These are phyloP conservation scores for Pythium folliculosum DNA, from an alignment of 352 stramenopile genomes.

Conservation along the genomic window DNA sequence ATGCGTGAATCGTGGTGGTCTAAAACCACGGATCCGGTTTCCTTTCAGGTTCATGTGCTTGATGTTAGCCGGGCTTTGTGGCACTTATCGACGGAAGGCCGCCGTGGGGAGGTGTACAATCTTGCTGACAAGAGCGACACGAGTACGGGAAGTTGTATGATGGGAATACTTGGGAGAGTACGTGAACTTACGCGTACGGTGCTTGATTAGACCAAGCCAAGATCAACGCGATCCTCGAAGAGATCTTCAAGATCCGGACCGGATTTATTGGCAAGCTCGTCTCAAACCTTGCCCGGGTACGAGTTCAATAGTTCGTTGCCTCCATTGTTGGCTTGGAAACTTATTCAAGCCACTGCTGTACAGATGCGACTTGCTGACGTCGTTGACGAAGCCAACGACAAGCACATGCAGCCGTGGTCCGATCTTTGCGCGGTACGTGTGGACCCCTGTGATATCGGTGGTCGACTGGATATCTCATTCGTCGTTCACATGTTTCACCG, in stretches of 20 bases:
- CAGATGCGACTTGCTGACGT: conserved; percentile 74
- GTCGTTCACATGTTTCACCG: conserved; percentile 1
- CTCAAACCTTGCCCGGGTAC: conserved; percentile 73
- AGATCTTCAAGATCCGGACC: conserved; percentile 82
- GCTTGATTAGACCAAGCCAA: conserved; percentile 63
- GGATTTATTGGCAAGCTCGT: conserved; percentile 87
- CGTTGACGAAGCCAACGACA: conserved; percentile 89
- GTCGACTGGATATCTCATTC: not conserved
- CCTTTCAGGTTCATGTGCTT: conserved; percentile 66
- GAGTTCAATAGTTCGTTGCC: not conserved
- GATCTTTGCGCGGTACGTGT: conserved; percentile 69
- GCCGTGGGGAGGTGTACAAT: conserved; percentile 75
- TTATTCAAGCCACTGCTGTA: not conserved
- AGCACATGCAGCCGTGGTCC: conserved; percentile 89
- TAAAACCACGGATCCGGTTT: not conserved
- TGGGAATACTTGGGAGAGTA: too few species aligned
- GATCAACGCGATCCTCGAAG: conserved; percentile 72
- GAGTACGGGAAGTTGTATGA: conserved; percentile 40
- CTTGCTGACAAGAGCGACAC: conserved; percentile 87
- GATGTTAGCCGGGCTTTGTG: conserved; percentile 81
- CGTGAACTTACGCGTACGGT: not conserved
- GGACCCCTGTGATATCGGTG: not conserved
- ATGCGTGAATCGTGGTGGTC: not conserved
- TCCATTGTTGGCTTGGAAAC: too few species aligned
- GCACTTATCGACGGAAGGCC: conserved; percentile 62